Evolutionary conservation across 225 moss, liverwort and hornwort species (phyloP).

Genomic region (Sphagnum contortum): DNA sequence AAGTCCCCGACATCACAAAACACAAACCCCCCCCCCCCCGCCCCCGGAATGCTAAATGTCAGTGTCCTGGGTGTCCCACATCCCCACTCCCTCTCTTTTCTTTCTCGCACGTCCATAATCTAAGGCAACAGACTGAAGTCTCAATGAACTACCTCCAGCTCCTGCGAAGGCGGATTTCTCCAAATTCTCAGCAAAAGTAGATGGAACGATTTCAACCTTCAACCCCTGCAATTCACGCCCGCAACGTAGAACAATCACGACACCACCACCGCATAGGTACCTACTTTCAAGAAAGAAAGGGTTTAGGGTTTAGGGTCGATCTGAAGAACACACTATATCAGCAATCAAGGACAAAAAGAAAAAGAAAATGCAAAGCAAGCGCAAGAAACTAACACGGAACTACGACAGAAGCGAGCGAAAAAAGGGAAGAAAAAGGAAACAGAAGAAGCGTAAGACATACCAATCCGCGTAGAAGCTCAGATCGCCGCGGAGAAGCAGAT

Average conservation of each 20-base stretch:
- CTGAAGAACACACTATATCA: not conserved
- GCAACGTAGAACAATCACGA: slow-evolving; percentile 3
- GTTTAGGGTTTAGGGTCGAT: not conserved
- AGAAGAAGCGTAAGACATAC: slow-evolving; percentile 15
- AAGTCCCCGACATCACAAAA: not conserved
- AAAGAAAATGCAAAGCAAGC: not conserved
- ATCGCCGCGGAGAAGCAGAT: slow-evolving; percentile 87
- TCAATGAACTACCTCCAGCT: slow-evolving; percentile 59
- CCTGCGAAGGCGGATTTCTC: slow-evolving; percentile 67
- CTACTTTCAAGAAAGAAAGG: too few relatives aligned
- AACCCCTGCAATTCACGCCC: slow-evolving; percentile 45
- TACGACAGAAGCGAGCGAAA: not conserved
- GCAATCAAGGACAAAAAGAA: not conserved
- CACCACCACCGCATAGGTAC: not conserved
- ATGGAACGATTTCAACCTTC: slow-evolving; percentile 68
- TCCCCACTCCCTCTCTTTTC: not conserved
- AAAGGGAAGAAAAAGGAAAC: not conserved
- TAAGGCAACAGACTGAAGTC: too few relatives aligned
- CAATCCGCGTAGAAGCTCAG: slow-evolving; percentile 84
- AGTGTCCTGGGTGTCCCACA: too few relatives aligned
- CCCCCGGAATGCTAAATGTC: not conserved
- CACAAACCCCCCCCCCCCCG: not conserved
- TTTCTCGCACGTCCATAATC: not conserved
- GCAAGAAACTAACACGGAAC: not conserved
- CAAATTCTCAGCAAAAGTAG: slow-evolving; percentile 84